Evolutionary conservation across 208 protist species (phyloP).

Genomic region (Acanthamoeba triangularis): DNA sequence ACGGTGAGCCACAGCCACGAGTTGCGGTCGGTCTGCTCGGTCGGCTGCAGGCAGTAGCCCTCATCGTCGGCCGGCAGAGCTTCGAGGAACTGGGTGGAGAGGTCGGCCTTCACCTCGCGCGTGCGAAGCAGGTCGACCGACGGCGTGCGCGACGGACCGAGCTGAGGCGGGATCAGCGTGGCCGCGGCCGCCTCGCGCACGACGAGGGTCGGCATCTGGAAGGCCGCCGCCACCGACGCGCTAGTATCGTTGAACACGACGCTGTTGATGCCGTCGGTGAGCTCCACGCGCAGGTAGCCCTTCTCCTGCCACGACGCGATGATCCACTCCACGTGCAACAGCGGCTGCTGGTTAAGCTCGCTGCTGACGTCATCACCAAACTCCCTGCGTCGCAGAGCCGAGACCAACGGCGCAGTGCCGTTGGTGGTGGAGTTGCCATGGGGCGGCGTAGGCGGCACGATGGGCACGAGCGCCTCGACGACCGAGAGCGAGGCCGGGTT

Average conservation of each 20-base stretch:
- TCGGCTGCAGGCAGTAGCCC: constrained; percentile 20
- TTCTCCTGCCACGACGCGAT: background rate
- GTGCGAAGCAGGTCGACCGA: background rate
- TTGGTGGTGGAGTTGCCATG: background rate
- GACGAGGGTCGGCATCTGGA: background rate
- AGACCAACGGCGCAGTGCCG: background rate
- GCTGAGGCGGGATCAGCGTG: background rate
- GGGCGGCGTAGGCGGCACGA: background rate
- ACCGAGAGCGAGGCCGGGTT: background rate
- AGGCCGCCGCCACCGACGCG: background rate
- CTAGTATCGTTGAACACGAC: background rate
- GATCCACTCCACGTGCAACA: constrained; percentile 27
- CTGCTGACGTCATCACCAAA: background rate
- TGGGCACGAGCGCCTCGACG: background rate
- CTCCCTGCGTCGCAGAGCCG: background rate
- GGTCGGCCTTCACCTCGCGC: background rate
- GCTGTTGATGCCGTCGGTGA: background rate
- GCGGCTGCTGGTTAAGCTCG: background rate
- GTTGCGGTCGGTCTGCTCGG: constrained; percentile 35
- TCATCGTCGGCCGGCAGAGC: background rate
- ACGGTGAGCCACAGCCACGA: constrained; percentile 44
- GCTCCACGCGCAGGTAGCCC: background rate
- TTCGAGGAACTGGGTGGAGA: background rate
- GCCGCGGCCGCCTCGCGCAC: background rate
- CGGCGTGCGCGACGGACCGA: background rate